A percentile compares a stretch with the other conserved stretches of the same genome.
phyloP scores from a whole-genome alignment of 2,329 filamentous ascomycete genomes.

The Fusarium brevicatenulatum region DNA sequence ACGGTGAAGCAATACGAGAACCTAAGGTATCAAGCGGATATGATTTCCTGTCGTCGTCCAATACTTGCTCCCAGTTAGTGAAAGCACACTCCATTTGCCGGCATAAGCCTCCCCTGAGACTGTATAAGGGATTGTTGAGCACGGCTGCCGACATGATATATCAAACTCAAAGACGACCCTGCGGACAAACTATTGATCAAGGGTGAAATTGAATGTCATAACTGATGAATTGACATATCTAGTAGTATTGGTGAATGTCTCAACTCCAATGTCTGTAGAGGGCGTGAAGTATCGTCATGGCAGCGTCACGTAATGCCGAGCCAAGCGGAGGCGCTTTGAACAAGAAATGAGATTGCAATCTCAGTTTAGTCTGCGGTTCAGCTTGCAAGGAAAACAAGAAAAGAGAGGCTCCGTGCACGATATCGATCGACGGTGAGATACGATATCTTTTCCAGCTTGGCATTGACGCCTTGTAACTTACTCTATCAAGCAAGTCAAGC shows the following conservation, averaged over 20 bases:
- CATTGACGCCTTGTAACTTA: neutral
- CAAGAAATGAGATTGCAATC: slow-evolving; percentile 15
- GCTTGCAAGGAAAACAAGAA: slow-evolving; percentile 13
- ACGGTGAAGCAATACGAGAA: slow-evolving; percentile 20
- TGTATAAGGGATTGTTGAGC: neutral
- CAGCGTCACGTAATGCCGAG: slow-evolving; percentile 35
- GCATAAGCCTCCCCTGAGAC: neutral
- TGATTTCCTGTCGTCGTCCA: neutral
- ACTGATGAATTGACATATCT: neutral
- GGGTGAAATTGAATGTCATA: neutral
- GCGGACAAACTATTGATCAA: neutral
- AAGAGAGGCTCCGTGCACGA: slow-evolving; percentile 21
- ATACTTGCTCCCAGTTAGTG: neutral
- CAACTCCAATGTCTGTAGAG: slow-evolving; percentile 1
- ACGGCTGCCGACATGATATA: neutral
- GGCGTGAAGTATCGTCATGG: slow-evolving; percentile 37
- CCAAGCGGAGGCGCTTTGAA: slow-evolving; percentile 24
- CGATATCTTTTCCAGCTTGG: slow-evolving; percentile 16
- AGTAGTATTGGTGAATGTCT: slow-evolving; percentile 27
- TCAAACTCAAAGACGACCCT: neutral
- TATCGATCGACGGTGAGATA: slow-evolving; percentile 27
- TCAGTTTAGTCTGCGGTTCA: slow-evolving; percentile 9
- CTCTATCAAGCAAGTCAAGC: neutral
- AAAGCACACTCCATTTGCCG: neutral
- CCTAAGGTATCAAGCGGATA: slow-evolving; percentile 8